Evolutionary conservation across 2,329 filamentous ascomycete genomes (phyloP), one percentile per base, ranked within the genome.

Genomic region (Pyrenochaeta sp.): DNA sequence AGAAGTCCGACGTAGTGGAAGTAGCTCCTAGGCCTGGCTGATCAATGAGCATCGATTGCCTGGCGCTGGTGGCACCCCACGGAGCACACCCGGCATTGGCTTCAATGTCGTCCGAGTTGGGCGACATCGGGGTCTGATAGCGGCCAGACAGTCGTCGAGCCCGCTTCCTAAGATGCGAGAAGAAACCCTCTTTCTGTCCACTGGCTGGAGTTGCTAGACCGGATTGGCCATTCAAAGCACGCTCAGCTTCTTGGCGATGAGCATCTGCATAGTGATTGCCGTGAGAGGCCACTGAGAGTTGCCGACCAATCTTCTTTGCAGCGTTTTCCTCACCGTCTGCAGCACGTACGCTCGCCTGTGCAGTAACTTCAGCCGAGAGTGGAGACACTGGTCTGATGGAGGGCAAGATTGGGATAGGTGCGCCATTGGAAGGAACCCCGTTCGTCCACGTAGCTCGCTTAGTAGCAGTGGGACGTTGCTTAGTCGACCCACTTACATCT

Each of bases 381-480:
- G 94, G 94, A 24, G 94, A 97, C 37, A 97, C 92, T 9, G 94
- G 93, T 53, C 88, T 85, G 61, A 97, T 96, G 1, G 92, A 96
- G 9, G 94, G 94, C 35, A 99, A 78, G 51, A 99, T 99, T 7
- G 90, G 90, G 83, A 99, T 99, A 4, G 94, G 94, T 35, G 91
- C 90, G 50, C 83, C 87, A 53, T 88, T 90, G 7, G 85, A 85
- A 13, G 82, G 79, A 8, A 77, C 74, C 34, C 91, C 90, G 67
- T 93, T 94, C 29, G 88, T 87, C 94, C 94, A 99, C 19, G 94
- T 97, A 36, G 90, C 88, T 65, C 94, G 86, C 78, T 99, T 99
- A 62, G 78, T 81, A 11, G 83, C 81, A 31, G 80, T 77, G 4
- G 84, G 78, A 49, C 80, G 82, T 44, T 74, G 63, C 68, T 84